phyloP scores from a whole-genome alignment of 176 grass and related monocot species.

The Phoenix roebelenii region DNA sequence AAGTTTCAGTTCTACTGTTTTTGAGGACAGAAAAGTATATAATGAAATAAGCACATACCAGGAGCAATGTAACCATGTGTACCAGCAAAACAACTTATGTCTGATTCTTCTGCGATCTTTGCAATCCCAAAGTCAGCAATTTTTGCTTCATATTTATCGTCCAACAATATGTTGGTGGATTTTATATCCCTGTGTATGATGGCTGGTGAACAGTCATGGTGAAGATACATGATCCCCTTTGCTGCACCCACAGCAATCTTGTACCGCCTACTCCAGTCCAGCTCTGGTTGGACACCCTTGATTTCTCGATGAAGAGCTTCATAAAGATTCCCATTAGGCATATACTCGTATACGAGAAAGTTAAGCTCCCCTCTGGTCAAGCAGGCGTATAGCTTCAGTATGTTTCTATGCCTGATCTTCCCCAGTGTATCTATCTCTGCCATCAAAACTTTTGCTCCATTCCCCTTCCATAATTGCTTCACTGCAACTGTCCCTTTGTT shows the following conservation, averaged over 20 bases:
- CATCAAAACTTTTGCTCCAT: slow-evolving; percentile 44
- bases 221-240: slow-evolving; percentile 86
- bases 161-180: slow-evolving; percentile 73
- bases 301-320: slow-evolving; percentile 45
- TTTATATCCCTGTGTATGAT: slow-evolving; percentile 91
- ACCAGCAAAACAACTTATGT: slow-evolving; percentile 62
- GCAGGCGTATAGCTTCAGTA: slow-evolving; percentile 89
- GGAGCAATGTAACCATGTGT: slow-evolving; percentile 92
- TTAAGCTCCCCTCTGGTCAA: slow-evolving; percentile 60
- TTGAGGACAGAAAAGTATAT: no score
- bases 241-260: slow-evolving; percentile 54
- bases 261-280: slow-evolving; percentile 54
- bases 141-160: slow-evolving; percentile 60
- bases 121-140: slow-evolving; percentile 92
- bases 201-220: slow-evolving; percentile 74
- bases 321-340: slow-evolving; percentile 72
- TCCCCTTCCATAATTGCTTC: slow-evolving; percentile 66
- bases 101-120: slow-evolving; percentile 33
- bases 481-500: slow-evolving; percentile 49
- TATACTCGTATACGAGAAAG: slow-evolving; percentile 88
- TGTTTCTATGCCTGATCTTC: slow-evolving; percentile 64
- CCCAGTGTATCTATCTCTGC: slow-evolving; percentile 67
- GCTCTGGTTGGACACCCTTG: slow-evolving; percentile 26
- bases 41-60: slow-evolving; percentile 21
- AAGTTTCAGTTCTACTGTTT: no score